Percentiles rank a stretch among this genome's conserved stretches.
Evolutionary conservation across 2,329 filamentous ascomycete genomes (phyloP).

Genomic region (Trichoderma sp.): DNA sequence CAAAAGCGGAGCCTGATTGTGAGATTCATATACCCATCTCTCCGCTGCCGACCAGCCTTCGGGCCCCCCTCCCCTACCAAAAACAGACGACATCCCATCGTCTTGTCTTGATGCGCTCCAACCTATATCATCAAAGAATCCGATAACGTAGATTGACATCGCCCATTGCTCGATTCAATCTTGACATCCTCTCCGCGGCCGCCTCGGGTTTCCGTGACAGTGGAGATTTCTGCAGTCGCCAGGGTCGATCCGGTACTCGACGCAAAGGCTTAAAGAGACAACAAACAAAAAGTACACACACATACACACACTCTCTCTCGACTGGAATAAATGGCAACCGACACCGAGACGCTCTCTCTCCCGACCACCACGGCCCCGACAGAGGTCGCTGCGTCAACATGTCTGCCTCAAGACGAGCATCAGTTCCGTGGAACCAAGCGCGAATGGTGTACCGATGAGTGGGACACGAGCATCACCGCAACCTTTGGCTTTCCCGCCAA

Average conservation of each 20-base stretch:
- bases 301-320: neutral
- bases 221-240: neutral
- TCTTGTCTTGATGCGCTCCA: neutral
- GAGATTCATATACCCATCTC: conserved; percentile 18
- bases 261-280: neutral
- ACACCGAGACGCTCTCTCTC: conserved; percentile 35
- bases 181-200: neutral
- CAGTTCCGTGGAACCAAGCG: conserved; percentile 21
- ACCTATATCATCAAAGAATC: neutral
- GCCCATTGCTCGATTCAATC: neutral
- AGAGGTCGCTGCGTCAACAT: conserved; percentile 32
- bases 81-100: conserved; percentile 17
- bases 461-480: conserved; percentile 33
- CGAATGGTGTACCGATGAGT: conserved; percentile 26
- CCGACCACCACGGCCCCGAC: conserved; percentile 35
- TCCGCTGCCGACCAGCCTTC: conserved; percentile 13
- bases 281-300: neutral
- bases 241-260: neutral
- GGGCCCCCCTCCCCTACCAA: neutral
- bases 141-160: neutral
- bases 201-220: neutral
- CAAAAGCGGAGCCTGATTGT: conserved; percentile 19
- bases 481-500: conserved; percentile 7
- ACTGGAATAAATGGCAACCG: conserved; percentile 30
- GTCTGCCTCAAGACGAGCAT: conserved; percentile 23